Percentiles rank a stretch among this genome's conserved stretches.
Conservation (phyloP, 805 yeast genomes). For the Yamadazyma kitorensis region DNA sequence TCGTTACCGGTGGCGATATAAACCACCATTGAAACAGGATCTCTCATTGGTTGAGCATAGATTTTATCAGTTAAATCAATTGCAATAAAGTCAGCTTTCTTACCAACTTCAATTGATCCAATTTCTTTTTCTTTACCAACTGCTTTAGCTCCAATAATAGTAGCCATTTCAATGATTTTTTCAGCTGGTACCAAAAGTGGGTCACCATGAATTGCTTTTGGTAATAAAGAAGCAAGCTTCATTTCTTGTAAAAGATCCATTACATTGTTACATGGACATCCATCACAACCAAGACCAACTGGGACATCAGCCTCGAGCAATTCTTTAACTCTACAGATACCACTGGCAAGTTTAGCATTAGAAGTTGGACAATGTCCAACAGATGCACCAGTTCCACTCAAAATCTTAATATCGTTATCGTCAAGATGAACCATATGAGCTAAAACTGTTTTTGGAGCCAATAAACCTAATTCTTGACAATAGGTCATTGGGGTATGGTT, state of each 20-base stretch:
- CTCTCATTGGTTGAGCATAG: constrained; percentile 20
- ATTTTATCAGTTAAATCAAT: constrained; percentile 17
- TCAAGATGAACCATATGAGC: constrained; percentile 9
- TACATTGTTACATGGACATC: constrained; percentile 19
- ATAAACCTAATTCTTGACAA: constrained; percentile 7
- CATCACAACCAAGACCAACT: constrained; percentile 20
- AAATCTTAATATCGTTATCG: constrained; percentile 6
- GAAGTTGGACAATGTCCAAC: constrained; percentile 15
- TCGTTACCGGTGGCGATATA: constrained; percentile 21
- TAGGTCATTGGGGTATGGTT: constrained; percentile 9
- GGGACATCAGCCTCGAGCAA: constrained; percentile 13
- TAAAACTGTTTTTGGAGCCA: constrained; percentile 7
- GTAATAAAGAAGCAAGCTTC: constrained; percentile 18
- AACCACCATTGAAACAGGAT: constrained; percentile 20
- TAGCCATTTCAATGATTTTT: constrained; percentile 18
- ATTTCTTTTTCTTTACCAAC: constrained; percentile 17
- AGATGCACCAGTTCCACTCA: constrained; percentile 5
- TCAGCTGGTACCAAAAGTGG: constrained; percentile 11
- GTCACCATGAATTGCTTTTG: constrained; percentile 19
- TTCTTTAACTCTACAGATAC: constrained; percentile 17
- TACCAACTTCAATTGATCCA: constrained; percentile 19
- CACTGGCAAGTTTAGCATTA: constrained; percentile 19
- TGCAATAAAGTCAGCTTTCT: constrained; percentile 19
- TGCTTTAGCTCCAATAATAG: constrained; percentile 20
- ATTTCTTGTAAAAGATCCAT: constrained; percentile 20